Percentiles rank a stretch among this genome's conserved stretches.
phyloP scores from a whole-genome alignment of 768 basidiomycete genomes.

The Suillus spraguei region DNA sequence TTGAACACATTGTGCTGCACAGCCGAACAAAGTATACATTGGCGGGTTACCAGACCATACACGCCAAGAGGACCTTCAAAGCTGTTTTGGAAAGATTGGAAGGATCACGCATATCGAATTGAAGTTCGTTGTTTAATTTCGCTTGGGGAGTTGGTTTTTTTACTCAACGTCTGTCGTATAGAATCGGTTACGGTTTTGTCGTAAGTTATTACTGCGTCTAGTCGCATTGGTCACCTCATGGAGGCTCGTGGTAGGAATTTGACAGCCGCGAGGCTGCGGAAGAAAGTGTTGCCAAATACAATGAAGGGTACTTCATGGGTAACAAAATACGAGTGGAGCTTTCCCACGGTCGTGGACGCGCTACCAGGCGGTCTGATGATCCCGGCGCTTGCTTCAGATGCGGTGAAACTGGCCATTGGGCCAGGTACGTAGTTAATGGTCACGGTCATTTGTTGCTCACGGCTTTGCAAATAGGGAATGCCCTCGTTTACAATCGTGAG shows the following conservation, averaged over 20 bases:
- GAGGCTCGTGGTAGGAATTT: conserved; percentile 62
- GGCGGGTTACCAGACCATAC: conserved; percentile 89
- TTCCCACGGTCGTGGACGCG: conserved; percentile 81
- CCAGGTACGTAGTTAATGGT: conserved; percentile 54
- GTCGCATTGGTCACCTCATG: conserved; percentile 13
- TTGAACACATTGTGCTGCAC: conserved; percentile 65
- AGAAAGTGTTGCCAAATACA: conserved; percentile 84
- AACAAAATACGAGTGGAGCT: conserved; percentile 89
- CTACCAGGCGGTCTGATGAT: conserved; percentile 81
- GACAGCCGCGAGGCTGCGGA: conserved; percentile 80
- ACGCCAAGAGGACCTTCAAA: conserved; percentile 81
- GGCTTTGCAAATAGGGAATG: conserved; percentile 60
- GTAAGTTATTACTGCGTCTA: conserved; percentile 46
- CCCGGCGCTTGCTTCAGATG: conserved; percentile 90
- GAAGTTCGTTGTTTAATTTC: conserved; percentile 59
- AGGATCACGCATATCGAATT: conserved; percentile 75
- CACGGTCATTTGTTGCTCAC: conserved; percentile 7
- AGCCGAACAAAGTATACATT: conserved; percentile 94
- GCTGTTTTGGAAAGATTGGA: conserved; percentile 86
- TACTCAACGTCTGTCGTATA: conserved; percentile 31
- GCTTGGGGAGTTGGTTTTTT: conserved; percentile 16
- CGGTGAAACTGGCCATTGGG: conserved; percentile 87
- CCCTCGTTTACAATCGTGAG: conserved; percentile 59
- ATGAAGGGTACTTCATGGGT: conserved; percentile 91
- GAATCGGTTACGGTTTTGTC: conserved; percentile 89